Evolutionary conservation across 305 asterid species (phyloP).

Genomic region (Plantago coronopus): DNA sequence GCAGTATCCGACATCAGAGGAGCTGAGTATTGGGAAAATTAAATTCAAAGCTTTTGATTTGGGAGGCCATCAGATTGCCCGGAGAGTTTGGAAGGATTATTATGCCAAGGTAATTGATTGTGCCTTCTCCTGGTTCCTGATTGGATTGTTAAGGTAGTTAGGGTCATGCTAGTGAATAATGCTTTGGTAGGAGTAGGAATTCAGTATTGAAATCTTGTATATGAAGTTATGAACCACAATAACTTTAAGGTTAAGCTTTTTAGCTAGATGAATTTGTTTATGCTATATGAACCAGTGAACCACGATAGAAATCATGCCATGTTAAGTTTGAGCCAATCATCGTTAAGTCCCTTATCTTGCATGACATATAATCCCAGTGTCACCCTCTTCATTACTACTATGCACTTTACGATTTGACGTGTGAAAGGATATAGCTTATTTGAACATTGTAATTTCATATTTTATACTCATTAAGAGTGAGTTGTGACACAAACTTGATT

Average conservation of each 20-base stretch:
- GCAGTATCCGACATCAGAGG: slow-evolving; percentile 95
- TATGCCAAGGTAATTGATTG: slow-evolving; percentile 68
- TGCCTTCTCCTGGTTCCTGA: not conserved
- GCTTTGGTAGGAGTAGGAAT: not conserved
- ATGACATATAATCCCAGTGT: not conserved
- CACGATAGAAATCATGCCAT: not conserved
- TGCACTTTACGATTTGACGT: no score
- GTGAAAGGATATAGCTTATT: no score
- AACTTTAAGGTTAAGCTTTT: not conserved
- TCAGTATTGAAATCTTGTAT: no score
- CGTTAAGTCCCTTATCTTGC: not conserved
- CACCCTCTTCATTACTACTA: no score
- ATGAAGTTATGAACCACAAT: no score
- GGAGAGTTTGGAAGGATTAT: slow-evolving; percentile 97
- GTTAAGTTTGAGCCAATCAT: not conserved
- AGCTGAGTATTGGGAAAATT: slow-evolving; percentile 88
- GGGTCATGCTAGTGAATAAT: not conserved
- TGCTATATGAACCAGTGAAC: not conserved
- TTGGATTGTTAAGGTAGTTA: not conserved
- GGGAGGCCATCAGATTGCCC: slow-evolving; percentile 97
- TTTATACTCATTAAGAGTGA: no score
- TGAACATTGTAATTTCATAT: no score
- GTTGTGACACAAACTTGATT: no score
- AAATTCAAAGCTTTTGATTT: slow-evolving; percentile 95
- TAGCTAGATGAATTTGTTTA: not conserved